Base-by-base conservation (phyloP, 345 rosid species). In the Linum tenue region DNA sequence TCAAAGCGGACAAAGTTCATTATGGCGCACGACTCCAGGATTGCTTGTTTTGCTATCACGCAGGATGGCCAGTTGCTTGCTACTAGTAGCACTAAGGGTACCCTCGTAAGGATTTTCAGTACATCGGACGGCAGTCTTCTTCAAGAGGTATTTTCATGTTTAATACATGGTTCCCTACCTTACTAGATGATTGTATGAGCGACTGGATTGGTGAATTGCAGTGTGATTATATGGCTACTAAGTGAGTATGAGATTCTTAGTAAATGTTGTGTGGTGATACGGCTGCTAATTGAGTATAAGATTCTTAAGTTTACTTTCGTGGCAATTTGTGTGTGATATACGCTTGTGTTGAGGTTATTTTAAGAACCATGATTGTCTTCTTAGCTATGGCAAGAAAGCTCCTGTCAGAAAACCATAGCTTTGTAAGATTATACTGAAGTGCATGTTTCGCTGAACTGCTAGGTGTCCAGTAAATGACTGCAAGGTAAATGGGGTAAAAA, bases 11-110 rank as follows among this genome's bases (percentile, higher is more conserved):
- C 97, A 5, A 90, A 92, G 75, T 92, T 90, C 60, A 70, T 90
- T 40, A 83, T 84, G 95, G 97, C 99, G 12, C 99, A 94, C 65
- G 97, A 94, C 76, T 94, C 97, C 1, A 79, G 96, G 79, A 90
- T 88, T 38, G 88, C 97, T 2, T 88, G 95, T 81, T 88, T 94
- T 1, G 82, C 92, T 1, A 81, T 94, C 41, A 70, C 96, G 1
- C 90, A 84, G 71, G 97, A 94, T 64, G 99, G 99, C 0, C 84
- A 77, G 70, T 76, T 86, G 73, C 83, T 94, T 9, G 99, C 97
- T 0, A 94, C 99, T 0, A 80, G 92, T 3, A 94, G 97, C 82
- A 80, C 87, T 0, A 94, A 90, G 73, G 99, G 99, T 38, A 94
- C 99, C 44, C 80, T 94, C 4, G 76, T 94, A 75, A 82, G 97